Conservation (phyloP, 495 filamentous ascomycete genomes). For the Echria macrotheca region DNA sequence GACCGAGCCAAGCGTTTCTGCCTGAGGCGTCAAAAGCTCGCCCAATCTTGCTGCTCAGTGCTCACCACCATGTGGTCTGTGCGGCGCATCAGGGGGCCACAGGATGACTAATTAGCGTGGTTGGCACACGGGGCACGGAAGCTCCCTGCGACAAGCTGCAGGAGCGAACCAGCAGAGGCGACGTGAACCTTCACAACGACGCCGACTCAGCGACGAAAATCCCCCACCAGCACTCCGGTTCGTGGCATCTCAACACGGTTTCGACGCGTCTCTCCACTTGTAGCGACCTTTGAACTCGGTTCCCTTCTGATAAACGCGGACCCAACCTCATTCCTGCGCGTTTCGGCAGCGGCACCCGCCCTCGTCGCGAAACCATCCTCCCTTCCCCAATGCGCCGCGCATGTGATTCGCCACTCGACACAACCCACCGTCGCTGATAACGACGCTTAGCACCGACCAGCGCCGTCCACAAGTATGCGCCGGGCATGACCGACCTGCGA, state of each 20-base stretch:
- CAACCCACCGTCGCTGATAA: too few relatives aligned
- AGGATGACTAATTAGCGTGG: conserved; percentile 7
- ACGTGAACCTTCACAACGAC: too few relatives aligned
- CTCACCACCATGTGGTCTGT: too few relatives aligned
- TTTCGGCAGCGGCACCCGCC: neutral
- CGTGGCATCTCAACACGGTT: neutral
- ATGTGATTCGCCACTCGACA: too few relatives aligned
- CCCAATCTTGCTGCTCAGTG: too few relatives aligned
- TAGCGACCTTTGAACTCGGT: neutral
- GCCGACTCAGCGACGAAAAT: too few relatives aligned
- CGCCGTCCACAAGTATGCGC: conserved; percentile 14
- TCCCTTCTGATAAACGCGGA: neutral
- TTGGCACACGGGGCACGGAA: too few relatives aligned
- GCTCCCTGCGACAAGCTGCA: too few relatives aligned
- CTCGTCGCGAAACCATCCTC: neutral
- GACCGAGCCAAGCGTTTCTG: conserved; percentile 1
- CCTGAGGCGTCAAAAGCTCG: conserved; percentile 1
- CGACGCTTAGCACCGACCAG: too few relatives aligned
- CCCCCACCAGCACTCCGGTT: too few relatives aligned
- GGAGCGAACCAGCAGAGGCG: too few relatives aligned
- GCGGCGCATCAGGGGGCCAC: too few relatives aligned
- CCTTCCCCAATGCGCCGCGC: conserved; percentile 13
- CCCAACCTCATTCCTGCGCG: conserved; percentile 8
- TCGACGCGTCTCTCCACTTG: conserved; percentile 14
- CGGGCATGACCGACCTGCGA: conserved; percentile 16